phyloP scores from a whole-genome alignment of 2,329 filamentous ascomycete genomes.

The Trichoderma oligosporum region DNA sequence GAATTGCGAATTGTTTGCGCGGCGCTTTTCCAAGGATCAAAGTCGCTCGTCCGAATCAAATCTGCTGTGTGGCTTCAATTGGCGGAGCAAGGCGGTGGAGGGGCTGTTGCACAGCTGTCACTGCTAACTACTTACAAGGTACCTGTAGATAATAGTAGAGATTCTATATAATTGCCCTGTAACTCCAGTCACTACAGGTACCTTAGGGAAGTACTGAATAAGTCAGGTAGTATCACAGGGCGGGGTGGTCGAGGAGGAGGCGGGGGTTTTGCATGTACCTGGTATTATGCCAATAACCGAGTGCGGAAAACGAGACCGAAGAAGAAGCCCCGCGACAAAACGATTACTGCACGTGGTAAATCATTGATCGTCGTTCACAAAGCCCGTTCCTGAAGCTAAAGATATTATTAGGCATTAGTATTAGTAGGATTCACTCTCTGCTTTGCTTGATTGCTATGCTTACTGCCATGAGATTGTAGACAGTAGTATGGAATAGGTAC shows the following conservation, averaged over 20 bases:
- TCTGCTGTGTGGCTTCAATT: not conserved
- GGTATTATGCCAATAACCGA: slow-evolving; percentile 25
- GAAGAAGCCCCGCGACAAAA: slow-evolving; percentile 1
- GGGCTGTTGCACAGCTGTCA: slow-evolving; percentile 5
- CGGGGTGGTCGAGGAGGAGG: not conserved
- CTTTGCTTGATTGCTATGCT: not conserved
- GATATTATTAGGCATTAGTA: not conserved
- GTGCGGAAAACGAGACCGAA: slow-evolving; percentile 1
- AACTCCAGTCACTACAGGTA: no score
- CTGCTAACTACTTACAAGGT: not conserved
- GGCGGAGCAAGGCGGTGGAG: slow-evolving; percentile 18
- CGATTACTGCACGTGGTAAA: slow-evolving; percentile 7
- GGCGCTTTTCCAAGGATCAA: not conserved
- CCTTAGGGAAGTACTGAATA: no score
- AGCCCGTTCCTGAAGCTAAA: slow-evolving; percentile 12
- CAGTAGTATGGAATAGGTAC: no score
- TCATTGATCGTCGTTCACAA: no score
- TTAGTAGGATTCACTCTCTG: not conserved
- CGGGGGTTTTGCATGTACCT: not conserved
- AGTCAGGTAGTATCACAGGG: slow-evolving; percentile 1
- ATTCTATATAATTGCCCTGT: no score
- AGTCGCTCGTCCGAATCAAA: not conserved
- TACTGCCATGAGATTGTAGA: no score
- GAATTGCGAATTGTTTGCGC: not conserved
- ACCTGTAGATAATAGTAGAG: no score